Evolutionary conservation across 2,329 filamentous ascomycete genomes (phyloP).

Genomic region (Claviceps arundinis): DNA sequence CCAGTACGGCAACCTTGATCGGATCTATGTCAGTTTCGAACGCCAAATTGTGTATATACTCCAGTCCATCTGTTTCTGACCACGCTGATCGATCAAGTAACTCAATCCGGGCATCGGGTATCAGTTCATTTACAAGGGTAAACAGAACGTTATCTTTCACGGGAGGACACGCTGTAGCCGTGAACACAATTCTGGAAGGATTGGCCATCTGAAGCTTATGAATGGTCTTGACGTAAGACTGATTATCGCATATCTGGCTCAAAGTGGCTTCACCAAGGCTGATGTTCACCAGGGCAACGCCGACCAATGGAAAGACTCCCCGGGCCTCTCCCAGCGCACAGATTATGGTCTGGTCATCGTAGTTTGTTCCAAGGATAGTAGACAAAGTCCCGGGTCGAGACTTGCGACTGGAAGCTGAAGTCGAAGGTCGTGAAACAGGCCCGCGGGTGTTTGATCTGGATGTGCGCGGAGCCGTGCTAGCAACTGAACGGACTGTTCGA

Average conservation of each 20-base stretch:
- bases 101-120: conserved; percentile 18
- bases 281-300: conserved; percentile 76
- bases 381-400: conserved; percentile 26
- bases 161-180: conserved; percentile 51
- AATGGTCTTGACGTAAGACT: conserved; percentile 78
- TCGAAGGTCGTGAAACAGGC: conserved; percentile 12
- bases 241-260: conserved; percentile 84
- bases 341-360: conserved; percentile 56
- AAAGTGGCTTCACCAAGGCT: conserved; percentile 73
- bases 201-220: conserved; percentile 75
- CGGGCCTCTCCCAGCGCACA: conserved; percentile 81
- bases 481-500: conserved; percentile 8
- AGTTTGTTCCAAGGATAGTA: conserved; percentile 27
- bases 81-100: conserved; percentile 67
- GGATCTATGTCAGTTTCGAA: conserved; percentile 69
- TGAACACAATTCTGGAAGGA: conserved; percentile 68
- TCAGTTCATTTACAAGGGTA: conserved; percentile 54
- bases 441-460: neutral
- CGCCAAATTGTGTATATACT: conserved; percentile 67
- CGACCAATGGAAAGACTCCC: conserved; percentile 73
- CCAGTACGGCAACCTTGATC: conserved; percentile 63
- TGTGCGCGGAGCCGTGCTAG: conserved; percentile 9
- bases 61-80: conserved; percentile 65
- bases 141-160: conserved; percentile 61
- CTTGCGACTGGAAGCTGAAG: conserved; percentile 31